These are phyloP conservation scores for Gymnopilus junonius DNA, from an alignment of 768 basidiomycete genomes.

Conservation along the genomic window DNA sequence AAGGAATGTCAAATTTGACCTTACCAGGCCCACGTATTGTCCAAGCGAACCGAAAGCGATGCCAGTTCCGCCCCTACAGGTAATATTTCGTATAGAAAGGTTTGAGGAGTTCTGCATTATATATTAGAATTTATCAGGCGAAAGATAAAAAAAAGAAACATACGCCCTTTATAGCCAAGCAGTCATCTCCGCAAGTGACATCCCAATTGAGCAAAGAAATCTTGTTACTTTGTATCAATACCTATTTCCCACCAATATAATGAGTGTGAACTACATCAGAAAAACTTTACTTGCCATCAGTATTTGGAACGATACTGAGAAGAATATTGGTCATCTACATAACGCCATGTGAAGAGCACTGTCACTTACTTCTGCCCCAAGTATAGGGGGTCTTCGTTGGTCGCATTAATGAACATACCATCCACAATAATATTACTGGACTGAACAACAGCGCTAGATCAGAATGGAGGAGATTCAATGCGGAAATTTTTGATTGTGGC, in stretches of 20 bases:
- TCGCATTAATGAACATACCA: conserved; percentile 62
- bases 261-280: too few relatives aligned
- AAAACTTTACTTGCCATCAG: conserved; percentile 49
- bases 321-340: background rate
- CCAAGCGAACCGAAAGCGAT: conserved; percentile 65
- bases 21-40: conserved; percentile 58
- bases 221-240: conserved; percentile 53
- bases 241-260: conserved; percentile 34
- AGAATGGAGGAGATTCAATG: conserved; percentile 61
- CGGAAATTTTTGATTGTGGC: conserved; percentile 51
- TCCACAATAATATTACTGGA: conserved; percentile 53
- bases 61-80: conserved; percentile 62
- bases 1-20: background rate
- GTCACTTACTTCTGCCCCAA: conserved; percentile 51
- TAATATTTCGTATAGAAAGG: conserved; percentile 49
- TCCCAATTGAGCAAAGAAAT: conserved; percentile 59
- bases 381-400: conserved; percentile 55
- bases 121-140: background rate
- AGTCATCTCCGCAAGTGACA: conserved; percentile 67
- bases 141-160: conserved; percentile 20
- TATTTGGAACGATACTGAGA: conserved; percentile 51
- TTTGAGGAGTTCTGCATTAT: conserved; percentile 64
- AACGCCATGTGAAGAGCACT: background rate
- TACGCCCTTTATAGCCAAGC: conserved; percentile 67
- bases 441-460: conserved; percentile 60